Percentiles rank a stretch among this genome's conserved stretches.
These are phyloP conservation scores for Rhipidocladum racemiflorum DNA, from an alignment of 176 grass and related monocot species.

Conservation along the genomic window DNA sequence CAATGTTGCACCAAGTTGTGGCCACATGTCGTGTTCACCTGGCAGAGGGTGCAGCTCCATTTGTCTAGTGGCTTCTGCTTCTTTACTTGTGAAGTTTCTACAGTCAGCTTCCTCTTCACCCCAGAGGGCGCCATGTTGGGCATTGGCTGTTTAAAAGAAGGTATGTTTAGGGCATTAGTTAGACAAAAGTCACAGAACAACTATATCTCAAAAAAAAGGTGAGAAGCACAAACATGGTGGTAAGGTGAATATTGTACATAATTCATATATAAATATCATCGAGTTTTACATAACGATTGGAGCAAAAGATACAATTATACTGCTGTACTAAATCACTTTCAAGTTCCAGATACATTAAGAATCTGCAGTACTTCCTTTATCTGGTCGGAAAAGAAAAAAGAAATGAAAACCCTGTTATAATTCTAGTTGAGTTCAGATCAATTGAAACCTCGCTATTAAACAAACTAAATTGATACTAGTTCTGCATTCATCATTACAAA, in stretches of 20 bases:
- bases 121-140: not conserved
- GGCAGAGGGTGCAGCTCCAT: not conserved
- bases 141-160: slow-evolving; percentile 14
- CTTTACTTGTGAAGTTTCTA: not conserved
- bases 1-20: not conserved
- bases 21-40: too few species aligned
- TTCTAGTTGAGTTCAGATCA: not conserved
- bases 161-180: not conserved
- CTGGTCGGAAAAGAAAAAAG: too few species aligned
- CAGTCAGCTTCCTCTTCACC: not conserved
- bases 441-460: not conserved
- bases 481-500: not conserved
- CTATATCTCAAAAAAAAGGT: not conserved
- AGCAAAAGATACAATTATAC: not conserved
- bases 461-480: not conserved
- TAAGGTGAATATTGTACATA: too few species aligned
- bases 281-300: too few species aligned
- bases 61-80: not conserved
- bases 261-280: too few species aligned
- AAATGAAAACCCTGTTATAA: too few species aligned
- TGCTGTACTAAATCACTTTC: not conserved
- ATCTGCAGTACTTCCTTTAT: too few species aligned
- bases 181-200: not conserved
- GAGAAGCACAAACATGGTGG: too few species aligned
- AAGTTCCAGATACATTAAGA: too few species aligned